Evolutionary conservation across 495 filamentous ascomycete genomes (phyloP), one percentile per base, ranked within the genome.

Genomic region (Penicillium goetzii): DNA sequence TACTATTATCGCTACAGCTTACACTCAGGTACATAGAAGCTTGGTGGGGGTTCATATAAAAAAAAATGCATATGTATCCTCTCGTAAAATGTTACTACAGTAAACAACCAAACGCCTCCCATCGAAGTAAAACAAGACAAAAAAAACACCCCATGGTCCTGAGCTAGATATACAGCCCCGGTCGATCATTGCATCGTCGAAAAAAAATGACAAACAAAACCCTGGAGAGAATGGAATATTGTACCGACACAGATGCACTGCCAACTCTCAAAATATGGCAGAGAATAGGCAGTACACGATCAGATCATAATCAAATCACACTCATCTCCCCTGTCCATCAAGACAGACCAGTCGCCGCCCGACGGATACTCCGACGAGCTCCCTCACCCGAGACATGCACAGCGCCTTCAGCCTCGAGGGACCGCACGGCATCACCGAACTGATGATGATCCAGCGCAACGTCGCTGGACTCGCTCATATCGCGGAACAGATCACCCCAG

Each of bases 371-470:
- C 80, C 86, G 92, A 68, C 94, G 86, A 23, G 89, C 79, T 11
- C 94, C 95, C 68, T 98, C 94, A 4, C 96, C 96, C 49, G 81
- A 83, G 41, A 98, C 83, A 80, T 89, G 89, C 57, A 97, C 82
- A 19, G 83, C 73, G 4, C 96, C 95, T 78, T 98, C 95, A 63
- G 89, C 85, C 81, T 98, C 93, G 62, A 97, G 74, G 9, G 82
- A 79, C 64, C 89, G 83, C 66, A 97, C 83, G 12, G 87, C 90
- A 73, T 97, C 93, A 1, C 82, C 81, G 71, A 97, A 95, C 74
- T 97, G 94, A 11, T 77, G 77, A 21, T 82, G 81, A 63, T 97
- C 94, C 25, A 98, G 78, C 34, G 79, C 78, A 63, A 89, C 83
- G 73, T 87, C 89, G 62, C 90, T 89, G 68, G 87, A 84, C 71